Evolutionary conservation across 1,284 basidiomycete genomes (phyloP), one percentile per base, ranked within the genome.

Genomic region (Golubevia sp.): DNA sequence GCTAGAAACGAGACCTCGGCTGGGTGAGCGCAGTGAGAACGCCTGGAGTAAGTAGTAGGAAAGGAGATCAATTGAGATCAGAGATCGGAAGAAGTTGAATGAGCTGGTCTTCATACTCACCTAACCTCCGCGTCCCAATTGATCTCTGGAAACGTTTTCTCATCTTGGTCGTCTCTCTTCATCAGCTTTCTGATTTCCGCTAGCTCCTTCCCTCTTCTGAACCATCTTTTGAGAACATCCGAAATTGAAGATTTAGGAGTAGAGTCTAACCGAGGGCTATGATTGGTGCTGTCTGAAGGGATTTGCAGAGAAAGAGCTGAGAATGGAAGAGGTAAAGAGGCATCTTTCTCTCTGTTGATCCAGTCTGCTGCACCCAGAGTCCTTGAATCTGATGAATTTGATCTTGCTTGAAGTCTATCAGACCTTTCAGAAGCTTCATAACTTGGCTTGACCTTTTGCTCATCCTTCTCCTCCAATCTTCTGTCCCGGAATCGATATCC

Each of bases 121-220:
- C 62, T 71, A 2, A 81, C 79, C 4, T 54, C 63, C 0, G 77
- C 77, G 44, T 77, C 68, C 74, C 72, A 74, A 4, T 67, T 59
- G 1, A 81, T 62, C 62, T 81, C 79, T 0, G 79, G 79, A 26
- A 69, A 81, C 2, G 70, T 64, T 30, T 66, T 67, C 20, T 52
- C 3, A 49, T 79, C 77, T 1, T 15, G 15, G n/a, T 51, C 27
- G 50, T 79, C 74, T 0, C 58, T 26, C 0, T 30, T 38, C 30
- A 78, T 62, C 3, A 73, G 68, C 18, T 57, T 55, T 20, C 64
- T 64, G 48, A 81, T 64, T 21, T 74, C 64, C 1, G 70, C 59
- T 13, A 81, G 62, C 56, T 81, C 77, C 20, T 63, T 61, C 3
- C 62, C 64, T 24, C 77, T 63, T 20, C 62, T 62, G 0, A 64